Conservation (phyloP, 495 filamentous ascomycete genomes). For the Wilcoxina mikolae region DNA sequence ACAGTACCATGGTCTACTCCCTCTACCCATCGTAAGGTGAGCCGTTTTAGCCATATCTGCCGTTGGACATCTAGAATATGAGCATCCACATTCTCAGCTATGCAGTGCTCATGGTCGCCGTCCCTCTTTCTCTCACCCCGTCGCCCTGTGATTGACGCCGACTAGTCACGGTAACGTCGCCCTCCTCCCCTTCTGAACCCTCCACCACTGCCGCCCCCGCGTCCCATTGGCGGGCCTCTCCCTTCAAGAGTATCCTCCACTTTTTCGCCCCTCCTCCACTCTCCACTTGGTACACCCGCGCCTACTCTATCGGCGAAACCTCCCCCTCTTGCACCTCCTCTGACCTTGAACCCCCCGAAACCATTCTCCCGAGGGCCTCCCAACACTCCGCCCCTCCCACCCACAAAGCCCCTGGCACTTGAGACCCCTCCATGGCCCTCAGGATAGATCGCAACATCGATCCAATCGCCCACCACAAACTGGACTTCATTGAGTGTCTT, state of each 20-base stretch:
- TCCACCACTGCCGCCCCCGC: conserved; percentile 12
- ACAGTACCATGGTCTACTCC: too few relatives aligned
- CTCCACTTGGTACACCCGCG: conserved; percentile 37
- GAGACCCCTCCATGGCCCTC: conserved; percentile 58
- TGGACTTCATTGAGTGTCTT: conserved; percentile 59
- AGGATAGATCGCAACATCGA: conserved; percentile 68
- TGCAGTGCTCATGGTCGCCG: background rate
- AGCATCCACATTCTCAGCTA: too few relatives aligned
- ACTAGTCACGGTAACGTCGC: conserved; percentile 2
- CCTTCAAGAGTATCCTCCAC: conserved; percentile 32
- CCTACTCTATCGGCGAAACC: conserved; percentile 24
- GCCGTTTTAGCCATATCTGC: too few relatives aligned
- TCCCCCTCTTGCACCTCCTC: conserved; percentile 22
- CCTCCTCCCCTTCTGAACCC: background rate
- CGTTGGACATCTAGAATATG: too few relatives aligned
- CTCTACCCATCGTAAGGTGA: too few relatives aligned
- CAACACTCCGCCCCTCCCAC: conserved; percentile 30
- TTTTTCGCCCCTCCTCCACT: conserved; percentile 46
- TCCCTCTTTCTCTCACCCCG: background rate
- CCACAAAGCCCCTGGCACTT: conserved; percentile 30
- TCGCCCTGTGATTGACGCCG: too few relatives aligned
- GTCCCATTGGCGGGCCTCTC: background rate
- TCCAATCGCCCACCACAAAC: conserved; percentile 80
- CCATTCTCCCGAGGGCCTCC: conserved; percentile 34
- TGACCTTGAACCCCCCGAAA: conserved; percentile 31